These are phyloP conservation scores for Neophaeococcomyces mojaviensis DNA, from an alignment of 2,329 filamentous ascomycete species.

Conservation along the genomic window DNA sequence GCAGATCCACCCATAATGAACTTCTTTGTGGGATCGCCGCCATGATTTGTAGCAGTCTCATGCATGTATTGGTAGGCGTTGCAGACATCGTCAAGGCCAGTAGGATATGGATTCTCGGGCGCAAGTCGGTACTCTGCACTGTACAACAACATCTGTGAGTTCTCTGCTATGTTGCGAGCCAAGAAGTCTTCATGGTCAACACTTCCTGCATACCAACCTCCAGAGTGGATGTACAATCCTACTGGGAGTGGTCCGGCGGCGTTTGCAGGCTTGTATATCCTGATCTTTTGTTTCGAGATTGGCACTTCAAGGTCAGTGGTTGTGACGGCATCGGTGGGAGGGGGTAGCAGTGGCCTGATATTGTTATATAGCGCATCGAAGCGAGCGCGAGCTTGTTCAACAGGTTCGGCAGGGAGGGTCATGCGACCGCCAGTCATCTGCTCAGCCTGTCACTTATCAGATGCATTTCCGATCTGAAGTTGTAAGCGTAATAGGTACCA, in stretches of 20 bases:
- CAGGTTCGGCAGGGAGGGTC: neutral
- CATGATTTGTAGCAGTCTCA: constrained; percentile 23
- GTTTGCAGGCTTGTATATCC: constrained; percentile 5
- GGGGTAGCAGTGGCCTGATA: constrained; percentile 3
- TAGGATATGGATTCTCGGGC: constrained; percentile 28
- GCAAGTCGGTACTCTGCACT: constrained; percentile 31
- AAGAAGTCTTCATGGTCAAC: constrained; percentile 35
- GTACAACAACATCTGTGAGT: constrained; percentile 24
- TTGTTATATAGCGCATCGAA: constrained; percentile 2
- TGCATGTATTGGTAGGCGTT: constrained; percentile 26
- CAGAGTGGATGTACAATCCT: constrained; percentile 33
- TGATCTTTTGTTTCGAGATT: neutral
- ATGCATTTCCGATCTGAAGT: neutral
- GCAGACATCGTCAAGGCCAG: constrained; percentile 27
- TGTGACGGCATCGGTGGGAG: constrained; percentile 5
- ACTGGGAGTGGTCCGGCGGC: constrained; percentile 22
- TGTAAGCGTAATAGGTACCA: neutral
- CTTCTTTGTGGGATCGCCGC: constrained; percentile 24
- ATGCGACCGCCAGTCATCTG: constrained; percentile 7
- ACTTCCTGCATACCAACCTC: constrained; percentile 32
- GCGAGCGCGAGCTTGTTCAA: constrained; percentile 1
- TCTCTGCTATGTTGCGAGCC: constrained; percentile 27
- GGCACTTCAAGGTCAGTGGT: constrained; percentile 3
- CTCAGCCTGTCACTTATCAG: constrained; percentile 5
- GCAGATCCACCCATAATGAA: constrained; percentile 30